phyloP scores from a whole-genome alignment of 345 rosid species.

The Garcia nutans region DNA sequence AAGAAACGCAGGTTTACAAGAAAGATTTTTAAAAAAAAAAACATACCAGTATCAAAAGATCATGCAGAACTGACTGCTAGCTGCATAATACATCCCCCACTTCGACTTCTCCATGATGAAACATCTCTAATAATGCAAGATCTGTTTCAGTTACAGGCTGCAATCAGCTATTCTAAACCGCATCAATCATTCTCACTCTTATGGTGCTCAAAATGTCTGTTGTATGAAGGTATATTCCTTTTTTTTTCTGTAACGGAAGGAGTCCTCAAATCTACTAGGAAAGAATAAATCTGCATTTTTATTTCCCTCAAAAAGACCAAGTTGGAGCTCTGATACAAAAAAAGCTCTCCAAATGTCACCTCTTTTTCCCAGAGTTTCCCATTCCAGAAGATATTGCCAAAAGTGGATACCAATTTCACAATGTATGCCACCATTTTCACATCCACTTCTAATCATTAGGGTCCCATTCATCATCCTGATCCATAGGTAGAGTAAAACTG shows the following conservation, averaged over 20 bases:
- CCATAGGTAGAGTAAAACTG: slow-evolving; percentile 46
- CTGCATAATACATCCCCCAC: neutral
- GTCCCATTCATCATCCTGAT: slow-evolving; percentile 94
- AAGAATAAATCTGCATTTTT: slow-evolving; percentile 50
- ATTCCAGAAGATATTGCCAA: slow-evolving; percentile 32
- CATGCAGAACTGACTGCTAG: neutral
- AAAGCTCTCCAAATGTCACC: slow-evolving; percentile 30
- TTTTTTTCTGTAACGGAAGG: slow-evolving; percentile 27
- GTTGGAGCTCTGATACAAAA: slow-evolving; percentile 32
- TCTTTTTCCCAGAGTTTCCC: slow-evolving; percentile 19
- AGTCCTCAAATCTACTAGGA: slow-evolving; percentile 34
- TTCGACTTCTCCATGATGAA: neutral
- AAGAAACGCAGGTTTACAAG: slow-evolving; percentile 9
- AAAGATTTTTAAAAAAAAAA: too few relatives aligned
- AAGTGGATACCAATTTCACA: slow-evolving; percentile 27
- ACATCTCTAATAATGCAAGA: neutral
- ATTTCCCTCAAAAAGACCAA: slow-evolving; percentile 34
- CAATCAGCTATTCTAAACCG: slow-evolving; percentile 17
- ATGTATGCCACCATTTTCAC: slow-evolving; percentile 18
- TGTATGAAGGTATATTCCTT: slow-evolving; percentile 32
- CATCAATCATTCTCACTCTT: slow-evolving; percentile 8
- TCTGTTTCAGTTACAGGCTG: slow-evolving; percentile 4
- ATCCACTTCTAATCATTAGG: slow-evolving; percentile 66
- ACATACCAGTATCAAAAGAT: slow-evolving; percentile 6
- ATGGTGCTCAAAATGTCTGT: slow-evolving; percentile 16